These are phyloP conservation scores for Ophiocordyceps sinensis DNA, from an alignment of 2,329 filamentous ascomycete genomes.

Conservation along the genomic window DNA sequence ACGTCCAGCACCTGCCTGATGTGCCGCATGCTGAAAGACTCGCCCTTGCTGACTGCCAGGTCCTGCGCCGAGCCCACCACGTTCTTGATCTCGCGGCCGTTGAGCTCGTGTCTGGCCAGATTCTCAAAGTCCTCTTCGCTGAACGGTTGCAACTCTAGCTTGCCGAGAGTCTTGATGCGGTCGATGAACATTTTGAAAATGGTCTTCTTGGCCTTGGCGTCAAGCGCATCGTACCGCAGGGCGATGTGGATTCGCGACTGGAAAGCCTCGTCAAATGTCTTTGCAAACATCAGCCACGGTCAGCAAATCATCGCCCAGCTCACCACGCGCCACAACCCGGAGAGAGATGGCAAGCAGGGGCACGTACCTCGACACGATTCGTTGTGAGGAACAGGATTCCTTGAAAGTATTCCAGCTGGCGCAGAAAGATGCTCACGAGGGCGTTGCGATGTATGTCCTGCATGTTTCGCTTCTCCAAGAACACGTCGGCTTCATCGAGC, in stretches of 20 bases:
- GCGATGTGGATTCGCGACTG: constrained; percentile 79
- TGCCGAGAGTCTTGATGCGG: constrained; percentile 51
- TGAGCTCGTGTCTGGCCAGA: constrained; percentile 51
- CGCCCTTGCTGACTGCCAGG: constrained; percentile 61
- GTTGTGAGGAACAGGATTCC: constrained; percentile 84
- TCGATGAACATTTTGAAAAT: constrained; percentile 80
- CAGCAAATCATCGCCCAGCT: neutral
- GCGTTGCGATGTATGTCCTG: constrained; percentile 77
- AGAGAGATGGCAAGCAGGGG: neutral
- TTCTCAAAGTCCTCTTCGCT: constrained; percentile 51
- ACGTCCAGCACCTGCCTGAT: constrained; percentile 75
- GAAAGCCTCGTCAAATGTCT: constrained; percentile 84
- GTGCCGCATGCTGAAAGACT: constrained; percentile 61
- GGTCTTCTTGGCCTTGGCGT: constrained; percentile 54
- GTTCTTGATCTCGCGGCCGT: constrained; percentile 69
- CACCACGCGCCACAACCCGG: too few species aligned
- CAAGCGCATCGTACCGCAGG: constrained; percentile 64
- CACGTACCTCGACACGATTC: constrained; percentile 56
- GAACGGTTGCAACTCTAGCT: constrained; percentile 44
- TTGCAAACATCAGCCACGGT: neutral
- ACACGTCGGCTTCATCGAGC: constrained; percentile 75
- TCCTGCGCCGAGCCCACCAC: constrained; percentile 71
- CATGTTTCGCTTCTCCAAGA: constrained; percentile 69
- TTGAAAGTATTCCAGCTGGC: constrained; percentile 81
- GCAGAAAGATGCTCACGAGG: constrained; percentile 74